Evolutionary conservation across 495 filamentous ascomycete genomes (phyloP).

Genomic region (Jackrogersella multiformis): DNA sequence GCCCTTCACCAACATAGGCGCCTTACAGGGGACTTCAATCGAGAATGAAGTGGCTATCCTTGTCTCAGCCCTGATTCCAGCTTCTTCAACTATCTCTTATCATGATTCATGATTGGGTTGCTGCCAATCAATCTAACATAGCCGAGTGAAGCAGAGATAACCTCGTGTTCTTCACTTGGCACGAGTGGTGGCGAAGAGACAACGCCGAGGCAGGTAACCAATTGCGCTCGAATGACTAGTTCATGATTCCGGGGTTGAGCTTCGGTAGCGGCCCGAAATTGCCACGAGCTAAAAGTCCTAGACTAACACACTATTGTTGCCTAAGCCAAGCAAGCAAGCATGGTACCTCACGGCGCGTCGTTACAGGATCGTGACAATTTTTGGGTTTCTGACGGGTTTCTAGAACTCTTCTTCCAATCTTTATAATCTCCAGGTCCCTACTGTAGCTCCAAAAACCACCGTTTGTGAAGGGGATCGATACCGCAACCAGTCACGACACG

Average conservation of each 20-base stretch:
- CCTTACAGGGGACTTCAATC: conserved; percentile 10
- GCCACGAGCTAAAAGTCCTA: conserved; percentile 9
- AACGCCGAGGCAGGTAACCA: background rate
- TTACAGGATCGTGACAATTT: conserved; percentile 8
- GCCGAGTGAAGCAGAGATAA: background rate
- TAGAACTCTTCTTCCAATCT: background rate
- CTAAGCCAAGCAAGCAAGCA: conserved; percentile 8
- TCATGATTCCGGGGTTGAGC: background rate
- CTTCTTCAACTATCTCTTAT: conserved; percentile 11
- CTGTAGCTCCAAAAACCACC: background rate
- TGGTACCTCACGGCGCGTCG: conserved; percentile 1
- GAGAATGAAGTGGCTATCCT: conserved; percentile 2
- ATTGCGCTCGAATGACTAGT: background rate
- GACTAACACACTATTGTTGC: conserved; percentile 13
- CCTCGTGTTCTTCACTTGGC: background rate
- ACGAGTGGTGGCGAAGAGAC: background rate
- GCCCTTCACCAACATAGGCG: conserved; percentile 4
- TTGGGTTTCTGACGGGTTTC: background rate
- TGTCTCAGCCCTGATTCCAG: conserved; percentile 1
- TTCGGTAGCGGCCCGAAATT: conserved; percentile 23
- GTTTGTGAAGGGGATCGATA: background rate
- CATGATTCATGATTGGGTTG: conserved; percentile 5
- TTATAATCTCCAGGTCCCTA: background rate
- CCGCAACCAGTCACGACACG: background rate
- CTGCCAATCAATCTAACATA: background rate